A percentile compares a stretch with the other conserved stretches of the same genome.
Conservation (phyloP, 345 rosid genomes). For the Lumnitzera racemosa region DNA sequence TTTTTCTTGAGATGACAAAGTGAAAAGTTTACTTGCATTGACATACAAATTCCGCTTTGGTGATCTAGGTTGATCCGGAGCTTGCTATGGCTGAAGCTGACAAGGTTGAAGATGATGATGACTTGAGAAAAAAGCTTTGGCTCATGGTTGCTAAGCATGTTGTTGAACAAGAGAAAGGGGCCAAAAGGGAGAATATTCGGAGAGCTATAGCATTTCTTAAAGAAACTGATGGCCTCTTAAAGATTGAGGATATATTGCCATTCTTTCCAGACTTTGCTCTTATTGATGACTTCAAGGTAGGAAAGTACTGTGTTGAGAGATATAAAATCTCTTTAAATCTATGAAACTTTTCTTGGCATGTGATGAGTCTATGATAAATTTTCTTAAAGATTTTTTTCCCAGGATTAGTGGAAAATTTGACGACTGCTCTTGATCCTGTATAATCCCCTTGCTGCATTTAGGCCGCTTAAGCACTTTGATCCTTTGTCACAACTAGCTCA, state of each 20-base stretch:
- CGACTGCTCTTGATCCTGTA: too few species aligned
- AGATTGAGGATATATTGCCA: constrained; percentile 97
- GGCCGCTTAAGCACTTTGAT: too few species aligned
- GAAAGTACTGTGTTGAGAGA: not conserved
- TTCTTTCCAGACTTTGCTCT: constrained; percentile 98
- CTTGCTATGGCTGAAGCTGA: constrained; percentile 99
- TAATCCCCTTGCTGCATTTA: too few species aligned
- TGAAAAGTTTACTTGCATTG: not conserved
- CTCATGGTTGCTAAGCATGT: constrained; percentile 99
- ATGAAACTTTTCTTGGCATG: not conserved
- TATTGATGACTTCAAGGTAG: constrained; percentile 98
- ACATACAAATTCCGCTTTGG: not conserved
- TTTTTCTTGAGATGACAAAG: not conserved
- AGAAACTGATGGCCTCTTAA: constrained; percentile 95
- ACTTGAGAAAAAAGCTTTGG: constrained; percentile 96
- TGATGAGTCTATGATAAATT: too few species aligned
- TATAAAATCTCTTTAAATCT: not conserved
- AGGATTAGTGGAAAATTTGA: too few species aligned
- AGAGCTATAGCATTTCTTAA: constrained; percentile 96
- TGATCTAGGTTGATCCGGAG: constrained; percentile 82
- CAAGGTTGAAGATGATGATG: constrained; percentile 99
- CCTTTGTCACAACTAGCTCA: too few species aligned
- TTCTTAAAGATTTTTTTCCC: too few species aligned
- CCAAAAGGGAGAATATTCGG: constrained; percentile 93
- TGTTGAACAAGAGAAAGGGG: constrained; percentile 88